Evolutionary conservation across 1,139 yeast species (phyloP).

Genomic region (Candida pseudoviswanathii): DNA sequence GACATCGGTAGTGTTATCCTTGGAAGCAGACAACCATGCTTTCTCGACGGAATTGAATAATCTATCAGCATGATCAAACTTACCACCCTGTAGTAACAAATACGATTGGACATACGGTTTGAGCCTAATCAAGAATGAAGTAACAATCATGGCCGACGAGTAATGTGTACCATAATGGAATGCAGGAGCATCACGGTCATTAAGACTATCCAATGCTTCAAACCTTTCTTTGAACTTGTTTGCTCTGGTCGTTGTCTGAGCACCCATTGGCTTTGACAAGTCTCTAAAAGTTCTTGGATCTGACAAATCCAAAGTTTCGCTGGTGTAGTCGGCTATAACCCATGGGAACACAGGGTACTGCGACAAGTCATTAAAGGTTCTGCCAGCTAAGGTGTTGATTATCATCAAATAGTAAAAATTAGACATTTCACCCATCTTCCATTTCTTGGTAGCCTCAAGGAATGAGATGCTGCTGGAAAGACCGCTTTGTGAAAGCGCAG

Average conservation of each 20-base stretch:
- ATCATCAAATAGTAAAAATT: constrained; percentile 80
- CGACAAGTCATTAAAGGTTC: constrained; percentile 83
- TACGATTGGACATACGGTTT: constrained; percentile 82
- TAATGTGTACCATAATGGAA: constrained; percentile 93
- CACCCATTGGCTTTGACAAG: constrained; percentile 87
- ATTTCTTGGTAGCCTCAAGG: constrained; percentile 61
- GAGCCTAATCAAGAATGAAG: constrained; percentile 72
- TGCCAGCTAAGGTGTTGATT: constrained; percentile 79
- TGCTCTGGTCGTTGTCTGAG: constrained; percentile 64
- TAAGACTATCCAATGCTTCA: constrained; percentile 61
- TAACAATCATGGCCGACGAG: constrained; percentile 89
- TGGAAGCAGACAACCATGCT: constrained; percentile 79
- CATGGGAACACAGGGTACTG: constrained; percentile 92
- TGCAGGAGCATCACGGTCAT: constrained; percentile 61
- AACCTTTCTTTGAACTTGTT: constrained; percentile 66
- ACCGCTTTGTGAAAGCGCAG: constrained; percentile 33
- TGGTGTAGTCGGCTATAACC: constrained; percentile 80
- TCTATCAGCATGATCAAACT: constrained; percentile 85
- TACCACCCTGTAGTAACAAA: constrained; percentile 78
- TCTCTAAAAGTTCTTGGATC: constrained; percentile 69
- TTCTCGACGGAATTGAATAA: constrained; percentile 69
- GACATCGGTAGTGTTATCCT: constrained; percentile 82
- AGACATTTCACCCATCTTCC: constrained; percentile 77
- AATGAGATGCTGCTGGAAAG: constrained; percentile 23
- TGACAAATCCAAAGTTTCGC: constrained; percentile 61